Conservation (phyloP, 73 alveolate genomes). For the Durusdinium trenchii region DNA sequence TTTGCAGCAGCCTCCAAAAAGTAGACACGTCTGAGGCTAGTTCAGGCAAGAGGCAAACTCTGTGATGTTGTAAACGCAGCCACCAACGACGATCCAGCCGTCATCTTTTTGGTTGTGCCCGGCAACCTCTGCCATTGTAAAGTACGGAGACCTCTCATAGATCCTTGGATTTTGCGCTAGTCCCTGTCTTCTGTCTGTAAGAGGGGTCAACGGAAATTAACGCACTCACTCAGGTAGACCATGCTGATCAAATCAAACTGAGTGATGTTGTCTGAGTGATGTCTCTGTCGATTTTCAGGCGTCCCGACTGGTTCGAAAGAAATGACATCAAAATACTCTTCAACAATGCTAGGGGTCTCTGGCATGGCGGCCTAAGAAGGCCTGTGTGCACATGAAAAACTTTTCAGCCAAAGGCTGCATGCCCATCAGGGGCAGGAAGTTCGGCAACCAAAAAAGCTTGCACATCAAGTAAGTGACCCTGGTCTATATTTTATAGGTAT, state of each 20-base stretch:
- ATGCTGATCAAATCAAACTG: background rate
- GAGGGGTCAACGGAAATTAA: background rate
- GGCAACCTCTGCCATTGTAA: constrained; percentile 10
- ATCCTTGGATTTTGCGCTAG: background rate
- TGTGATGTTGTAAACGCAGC: constrained; percentile 54
- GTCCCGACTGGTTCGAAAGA: background rate
- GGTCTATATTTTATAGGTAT: too few species aligned
- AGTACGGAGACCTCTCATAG: background rate
- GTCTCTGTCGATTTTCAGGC: background rate
- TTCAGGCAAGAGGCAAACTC: too few species aligned
- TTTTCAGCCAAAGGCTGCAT: too few species aligned
- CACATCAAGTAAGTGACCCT: too few species aligned
- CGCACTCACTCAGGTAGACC: background rate
- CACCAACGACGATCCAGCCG: background rate
- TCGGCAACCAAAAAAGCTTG: too few species aligned
- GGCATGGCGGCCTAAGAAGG: too few species aligned
- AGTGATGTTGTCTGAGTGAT: background rate
- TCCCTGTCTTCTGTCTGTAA: background rate
- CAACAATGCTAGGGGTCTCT: background rate
- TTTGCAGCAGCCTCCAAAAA: too few species aligned
- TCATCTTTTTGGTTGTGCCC: background rate
- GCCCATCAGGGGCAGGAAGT: too few species aligned
- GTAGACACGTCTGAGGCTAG: too few species aligned
- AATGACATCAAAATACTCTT: background rate
- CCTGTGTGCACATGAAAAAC: too few species aligned